phyloP scores from a whole-genome alignment of 2,329 filamentous ascomycete genomes.

The Biscogniauxia sp. region DNA sequence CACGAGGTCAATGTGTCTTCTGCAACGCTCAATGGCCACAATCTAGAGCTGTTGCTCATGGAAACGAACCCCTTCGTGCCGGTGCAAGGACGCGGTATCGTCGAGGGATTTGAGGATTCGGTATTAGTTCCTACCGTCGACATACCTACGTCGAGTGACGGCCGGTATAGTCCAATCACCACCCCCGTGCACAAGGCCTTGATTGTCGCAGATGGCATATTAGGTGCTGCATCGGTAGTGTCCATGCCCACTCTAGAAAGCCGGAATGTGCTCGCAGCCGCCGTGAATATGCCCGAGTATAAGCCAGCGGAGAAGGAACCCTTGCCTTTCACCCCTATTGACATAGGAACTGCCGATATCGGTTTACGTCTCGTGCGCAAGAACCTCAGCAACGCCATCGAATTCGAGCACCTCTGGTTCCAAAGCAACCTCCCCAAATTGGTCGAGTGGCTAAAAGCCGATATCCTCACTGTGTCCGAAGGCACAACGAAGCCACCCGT shows the following conservation, averaged over 20 bases:
- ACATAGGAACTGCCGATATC: slow-evolving; percentile 59
- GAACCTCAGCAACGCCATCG: slow-evolving; percentile 65
- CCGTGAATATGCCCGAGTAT: slow-evolving; percentile 56
- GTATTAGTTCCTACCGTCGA: slow-evolving; percentile 75
- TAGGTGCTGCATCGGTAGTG: slow-evolving; percentile 59
- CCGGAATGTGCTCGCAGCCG: slow-evolving; percentile 47
- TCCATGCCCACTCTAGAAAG: slow-evolving; percentile 40
- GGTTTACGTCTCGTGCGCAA: slow-evolving; percentile 67
- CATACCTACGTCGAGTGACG: slow-evolving; percentile 62
- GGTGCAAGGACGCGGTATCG: slow-evolving; percentile 37
- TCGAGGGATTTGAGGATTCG: slow-evolving; percentile 55
- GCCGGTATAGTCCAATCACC: slow-evolving; percentile 63
- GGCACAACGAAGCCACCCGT: slow-evolving; percentile 63
- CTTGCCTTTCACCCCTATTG: slow-evolving; percentile 55
- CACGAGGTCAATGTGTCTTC: slow-evolving; percentile 63
- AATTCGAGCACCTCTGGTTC: slow-evolving; percentile 74
- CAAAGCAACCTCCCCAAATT: slow-evolving; percentile 66
- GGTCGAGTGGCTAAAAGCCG: slow-evolving; percentile 62
- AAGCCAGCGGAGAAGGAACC: slow-evolving; percentile 34
- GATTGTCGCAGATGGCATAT: slow-evolving; percentile 69
- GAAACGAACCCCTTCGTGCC: slow-evolving; percentile 48
- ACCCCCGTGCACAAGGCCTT: slow-evolving; percentile 84
- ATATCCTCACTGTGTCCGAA: slow-evolving; percentile 38
- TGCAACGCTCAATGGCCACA: slow-evolving; percentile 56
- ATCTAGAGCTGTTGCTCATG: slow-evolving; percentile 63